Evolutionary conservation across 805 yeast species (phyloP), one percentile per base, ranked within the genome.

Genomic region (Saccharomycopsis olivae): DNA sequence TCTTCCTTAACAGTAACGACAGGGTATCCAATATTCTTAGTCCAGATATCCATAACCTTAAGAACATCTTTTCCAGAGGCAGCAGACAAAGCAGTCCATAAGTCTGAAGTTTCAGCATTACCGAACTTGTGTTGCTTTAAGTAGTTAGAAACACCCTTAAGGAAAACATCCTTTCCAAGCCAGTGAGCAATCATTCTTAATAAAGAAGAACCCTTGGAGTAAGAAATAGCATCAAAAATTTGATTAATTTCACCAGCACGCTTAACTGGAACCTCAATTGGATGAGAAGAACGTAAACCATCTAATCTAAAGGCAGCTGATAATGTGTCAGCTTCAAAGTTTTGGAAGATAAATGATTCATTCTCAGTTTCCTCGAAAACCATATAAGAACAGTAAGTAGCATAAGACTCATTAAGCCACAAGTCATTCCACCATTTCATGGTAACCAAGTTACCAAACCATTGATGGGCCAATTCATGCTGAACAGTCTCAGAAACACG

Each of bases 341-440:
- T 73, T 59, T 84, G 83, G 84, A 86, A 83, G 29, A 83, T 89
- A 89, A 92, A 83, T 48, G 81, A 86, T 21, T 92, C 92, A 59
- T 72, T 75, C 53, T 81, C 69, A 34, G 75, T 61, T 60, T 82
- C 77, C 55, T 73, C 78, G 87, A 89, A 83, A 3, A 89, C 82
- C 80, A 80, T 81, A 85, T 89, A 83, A 21, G 47, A 42, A 31
- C 48, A 45, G 32, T 44, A 46, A 39, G 94, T 83, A 36, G 94
- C 94, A 51, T 83, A 84, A 34, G 92, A 89, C 64, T 83, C 94
- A 56, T 83, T 83, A 52, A 83, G 70, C 89, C 92, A 83, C 53
- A 83, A 69, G 49, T 85, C 89, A 59, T 81, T 85, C 94, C 94
- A 83, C 79, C 85, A 83, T 54, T 82, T 88, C 94, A 83, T 83